phyloP scores from a whole-genome alignment of 2,329 filamentous ascomycete genomes.

The Pseudocercospora ulei region DNA sequence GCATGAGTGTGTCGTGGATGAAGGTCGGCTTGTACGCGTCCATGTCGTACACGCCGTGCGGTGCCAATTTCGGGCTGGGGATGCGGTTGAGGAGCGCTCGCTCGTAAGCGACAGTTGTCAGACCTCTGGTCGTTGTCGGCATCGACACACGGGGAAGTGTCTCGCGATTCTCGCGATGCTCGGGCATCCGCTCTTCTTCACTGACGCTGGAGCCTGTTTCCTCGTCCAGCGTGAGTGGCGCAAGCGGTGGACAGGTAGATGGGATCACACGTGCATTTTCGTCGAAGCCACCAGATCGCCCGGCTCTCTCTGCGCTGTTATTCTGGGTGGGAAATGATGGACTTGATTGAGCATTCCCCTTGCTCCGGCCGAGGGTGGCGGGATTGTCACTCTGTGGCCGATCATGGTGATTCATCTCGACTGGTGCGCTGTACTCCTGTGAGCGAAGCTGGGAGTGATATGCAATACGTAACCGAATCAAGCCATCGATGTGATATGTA shows the following conservation, averaged over 20 bases:
- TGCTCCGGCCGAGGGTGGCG: too few species aligned
- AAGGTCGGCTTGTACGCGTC: constrained; percentile 49
- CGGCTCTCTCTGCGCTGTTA: too few species aligned
- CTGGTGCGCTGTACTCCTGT: too few species aligned
- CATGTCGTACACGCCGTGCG: constrained; percentile 38
- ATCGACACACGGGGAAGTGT: constrained; percentile 9
- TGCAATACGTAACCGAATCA: too few species aligned
- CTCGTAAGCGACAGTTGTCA: constrained; percentile 22
- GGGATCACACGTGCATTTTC: background rate
- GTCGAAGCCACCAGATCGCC: too few species aligned
- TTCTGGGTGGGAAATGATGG: too few species aligned
- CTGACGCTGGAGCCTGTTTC: background rate
- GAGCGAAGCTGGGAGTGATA: too few species aligned
- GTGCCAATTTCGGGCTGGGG: background rate
- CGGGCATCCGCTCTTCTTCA: constrained; percentile 5
- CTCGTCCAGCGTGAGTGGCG: background rate
- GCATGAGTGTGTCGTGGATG: constrained; percentile 43
- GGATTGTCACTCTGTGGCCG: too few species aligned
- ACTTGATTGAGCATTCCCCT: too few species aligned
- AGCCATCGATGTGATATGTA: too few species aligned
- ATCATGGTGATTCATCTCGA: too few species aligned
- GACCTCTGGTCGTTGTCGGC: constrained; percentile 12
- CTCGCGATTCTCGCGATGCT: background rate
- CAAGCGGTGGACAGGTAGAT: background rate
- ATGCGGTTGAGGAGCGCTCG: constrained; percentile 28